Evolutionary conservation across 257 asterid genomes (phyloP), one percentile per base, ranked within the genome.

Genomic region (Capsicum pubescens): DNA sequence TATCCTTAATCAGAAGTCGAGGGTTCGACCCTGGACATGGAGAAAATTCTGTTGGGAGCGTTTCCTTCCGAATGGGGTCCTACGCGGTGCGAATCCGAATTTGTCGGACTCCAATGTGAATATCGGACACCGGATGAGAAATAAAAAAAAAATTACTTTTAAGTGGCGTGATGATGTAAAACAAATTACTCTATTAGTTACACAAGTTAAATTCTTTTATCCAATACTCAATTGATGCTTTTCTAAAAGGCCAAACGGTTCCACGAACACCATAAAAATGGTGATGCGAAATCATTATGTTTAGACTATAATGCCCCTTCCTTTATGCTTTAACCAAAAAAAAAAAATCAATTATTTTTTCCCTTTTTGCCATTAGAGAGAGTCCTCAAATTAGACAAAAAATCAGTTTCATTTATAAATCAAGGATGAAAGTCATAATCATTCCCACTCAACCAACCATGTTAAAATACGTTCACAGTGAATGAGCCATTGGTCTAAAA

Each of bases 401-500:
- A 1, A 36, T 68, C 26, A 68, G 26, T 3, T 32, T 66, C 72
- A 32, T 66, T 12, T 66, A 66, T 66, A 32, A 52, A 48, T 50
- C 46, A 52, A 19, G 44, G 57, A 48, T 50, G 8, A 13, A 76
- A 12, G 26, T 54, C 21, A 52, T 76, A 76, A 76, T 26, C 48
- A 76, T 76, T 14, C 81, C 81, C 81, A 76, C 48, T 76, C 15
- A 76, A 76, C 81, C 26, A 76, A 54, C 48, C 5, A 14, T 21
- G 54, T 21, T 76, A 76, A 76, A 76, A 21, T 11, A 13, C 11
- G 60, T 19, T 9, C 0, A 74, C 16, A 74, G 48, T 26, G 81
- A 76, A 76, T 76, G 8, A 26, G 81, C 52, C 64, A 76, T 36
- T 76, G 81, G 64, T 76, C 48, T 76, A 76, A 76, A 76, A 52